Base-by-base conservation (phyloP, 2,329 filamentous ascomycete species). In the Aspergillus caelatus region DNA sequence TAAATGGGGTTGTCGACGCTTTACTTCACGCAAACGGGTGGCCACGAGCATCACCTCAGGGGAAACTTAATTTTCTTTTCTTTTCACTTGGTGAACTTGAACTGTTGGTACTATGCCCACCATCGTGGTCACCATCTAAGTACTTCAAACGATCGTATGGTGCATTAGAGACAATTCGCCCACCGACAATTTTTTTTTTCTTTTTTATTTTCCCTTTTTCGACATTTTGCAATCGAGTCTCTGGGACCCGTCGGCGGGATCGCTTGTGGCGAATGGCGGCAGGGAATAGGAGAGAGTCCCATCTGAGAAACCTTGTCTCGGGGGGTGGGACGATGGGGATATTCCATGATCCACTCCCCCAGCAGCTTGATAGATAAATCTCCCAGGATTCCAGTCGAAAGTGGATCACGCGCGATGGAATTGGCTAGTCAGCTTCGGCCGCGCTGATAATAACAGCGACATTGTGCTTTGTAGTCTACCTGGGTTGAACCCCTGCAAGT, bases 341-440 rank as follows among this genome's bases (percentile, higher is more conserved):
- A 36, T 55, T 43, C 53, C 50, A 43, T 54, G 63, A 65, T 62
- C 63, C 52, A 62, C 57, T 39, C 57, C 41, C 52, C 62, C 58
- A 59, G 61, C 60, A 62, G 63, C 60, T 62, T 63, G 63, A 65
- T 65, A 61, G 57, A 60, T 60, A 65, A 58, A 65, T 62, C 48
- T 41, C 41, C 53, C 53, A 55, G 52, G 23, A 55, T 55, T 39
- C 52, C 52, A 23, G 52, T 55, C 32, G 32, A 23, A 23, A 54
- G 59, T 59, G 59, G 55, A 62, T 62, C 56, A 59, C 41, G 32
- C 56, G 53, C 53, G 57, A 21, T 54, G 52, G 30, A 54, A 54
- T 23, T 54, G 58, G 39, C 28, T 52, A 52, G 58, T 55, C 46
- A n/a, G 48, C n/a, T 53, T 59, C 43, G 36, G 9, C 52, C 52